phyloP scores from a whole-genome alignment of 108 stramenopile genomes.

The Hondaea fermentalgiana region DNA sequence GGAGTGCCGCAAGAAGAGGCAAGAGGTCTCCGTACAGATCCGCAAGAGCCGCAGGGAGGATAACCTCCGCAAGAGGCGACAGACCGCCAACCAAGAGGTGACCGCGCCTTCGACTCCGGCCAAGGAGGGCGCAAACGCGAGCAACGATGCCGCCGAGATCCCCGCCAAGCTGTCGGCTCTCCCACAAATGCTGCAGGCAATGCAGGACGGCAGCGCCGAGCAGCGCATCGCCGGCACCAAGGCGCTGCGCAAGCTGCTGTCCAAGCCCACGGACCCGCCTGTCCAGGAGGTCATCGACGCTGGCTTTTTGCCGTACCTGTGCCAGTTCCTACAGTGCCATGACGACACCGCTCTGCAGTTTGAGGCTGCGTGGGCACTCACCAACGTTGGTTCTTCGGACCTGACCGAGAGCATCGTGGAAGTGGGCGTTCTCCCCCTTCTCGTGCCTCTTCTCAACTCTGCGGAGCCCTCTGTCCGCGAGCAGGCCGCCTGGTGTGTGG shows the following conservation, averaged over 20 bases:
- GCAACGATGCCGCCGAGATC: not conserved
- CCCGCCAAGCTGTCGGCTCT: slow-evolving; percentile 45
- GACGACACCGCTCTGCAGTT: slow-evolving; percentile 61
- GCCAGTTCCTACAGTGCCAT: slow-evolving; percentile 48
- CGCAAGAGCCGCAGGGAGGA: slow-evolving; percentile 70
- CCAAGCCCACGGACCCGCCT: slow-evolving; percentile 68
- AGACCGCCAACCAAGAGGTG: not conserved
- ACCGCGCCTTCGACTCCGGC: not conserved
- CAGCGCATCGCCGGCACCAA: slow-evolving; percentile 42
- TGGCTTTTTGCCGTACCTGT: slow-evolving; percentile 62
- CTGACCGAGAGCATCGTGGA: slow-evolving; percentile 54
- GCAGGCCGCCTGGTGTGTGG: slow-evolving; percentile 86
- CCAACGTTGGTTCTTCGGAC: slow-evolving; percentile 80
- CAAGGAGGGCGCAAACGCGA: not conserved
- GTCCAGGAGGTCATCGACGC: slow-evolving; percentile 62
- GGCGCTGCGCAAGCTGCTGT: slow-evolving; percentile 70
- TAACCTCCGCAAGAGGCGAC: slow-evolving; percentile 54
- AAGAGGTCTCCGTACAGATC: slow-evolving; percentile 60
- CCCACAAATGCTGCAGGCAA: slow-evolving; percentile 34
- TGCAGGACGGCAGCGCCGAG: slow-evolving; percentile 33
- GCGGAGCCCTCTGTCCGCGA: slow-evolving; percentile 70
- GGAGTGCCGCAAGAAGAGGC: slow-evolving; percentile 37
- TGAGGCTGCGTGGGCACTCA: slow-evolving; percentile 87
- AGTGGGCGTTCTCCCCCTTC: slow-evolving; percentile 55
- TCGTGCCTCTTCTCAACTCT: slow-evolving; percentile 59